Base-by-base conservation (phyloP, 2,329 filamentous ascomycete species). In the Microascus cirrosus region DNA sequence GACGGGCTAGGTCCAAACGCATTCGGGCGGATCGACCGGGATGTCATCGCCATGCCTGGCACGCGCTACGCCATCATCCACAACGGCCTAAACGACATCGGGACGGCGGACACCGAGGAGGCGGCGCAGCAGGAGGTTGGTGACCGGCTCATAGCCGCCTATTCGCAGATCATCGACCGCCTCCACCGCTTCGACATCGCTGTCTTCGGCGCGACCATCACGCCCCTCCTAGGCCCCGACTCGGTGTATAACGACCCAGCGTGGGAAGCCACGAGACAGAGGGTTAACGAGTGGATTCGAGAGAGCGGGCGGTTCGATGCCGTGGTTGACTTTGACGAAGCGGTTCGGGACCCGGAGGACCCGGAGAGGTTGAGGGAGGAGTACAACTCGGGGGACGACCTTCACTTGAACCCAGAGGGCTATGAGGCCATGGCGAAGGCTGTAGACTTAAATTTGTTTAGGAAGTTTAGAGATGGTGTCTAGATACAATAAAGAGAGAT, bases 41-140 rank as follows among this genome's bases (percentile, higher is more conserved):
- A 87, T 64, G 77, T 85, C 1, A 71, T 86, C 2, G 70, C 80
- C 0, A 82, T 84, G 48, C 68, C 76, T 0, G 77, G 75, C 2
- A 75, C 83, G 7, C 68, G 70, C 45, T 84, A 81, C 65, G 78
- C 75, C 35, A 72, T 86, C 65, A 68, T 86, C 32, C 85, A 81
- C 66, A 79, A 83, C 63, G 83, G 83, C 20, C 80, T 86, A 42
- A 85, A 85, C 64, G 83, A 86, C 64, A 83, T 87, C 59, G 84
- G 83, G 42, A 74, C 71, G 1, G 77, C 78, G 0, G 65, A 66
- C 0, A 62, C 75, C 0, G 74, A 75, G 7, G 55, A 67, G 0
- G 66, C 65, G 0, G 69, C 73, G 0, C 82, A 85, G 62, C 61
- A 63, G 0, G 62, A 64, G 1, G 68, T 82, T 0, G 79, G 74